Base-by-base conservation (phyloP, 495 filamentous ascomycete genomes). In the Tuber brumale region DNA sequence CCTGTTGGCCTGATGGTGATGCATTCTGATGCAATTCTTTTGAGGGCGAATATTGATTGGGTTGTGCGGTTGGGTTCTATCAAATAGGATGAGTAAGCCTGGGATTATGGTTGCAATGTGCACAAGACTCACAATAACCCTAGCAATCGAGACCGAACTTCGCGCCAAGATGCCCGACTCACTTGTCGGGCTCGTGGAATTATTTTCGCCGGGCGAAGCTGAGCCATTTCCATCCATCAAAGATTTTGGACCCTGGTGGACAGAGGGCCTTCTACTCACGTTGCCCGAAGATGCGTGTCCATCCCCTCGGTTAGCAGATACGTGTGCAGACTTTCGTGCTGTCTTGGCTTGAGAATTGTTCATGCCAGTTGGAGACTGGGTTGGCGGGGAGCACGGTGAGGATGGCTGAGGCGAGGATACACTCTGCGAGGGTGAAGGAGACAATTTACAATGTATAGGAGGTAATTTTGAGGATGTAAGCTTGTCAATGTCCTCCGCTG, bases 331-430 rank as follows among this genome's bases (percentile, higher is more conserved):
- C 61, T 80, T 80, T n/a, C 78, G 73, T 7, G 78, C 78, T 37
- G 78, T 80, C 66, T 77, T 80, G 37, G 78, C 78, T 69, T 80
- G 78, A 41, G 76, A 35, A 76, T 80, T 80, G 39, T 37, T 80
- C 73, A 78, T 78, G n/a, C 75, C 70, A 61, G 46, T 73, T 27
- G 73, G 73, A 37, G 72, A 46, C n/a, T 72, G 70, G 42, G 74
- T 69, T 19, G 61, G 37, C 44, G 74, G 74, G 69, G 75, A 61
- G n/a, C 51, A 61, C 23, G 51, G 51, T 5, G 51, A 61, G 51
- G 51, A 61, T 61, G n/a, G 51, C 51, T 61, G 51, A 61, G 51
- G 51, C 10, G 12, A 27, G 51, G n/a, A n/a, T 31, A 61, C 51
- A 61, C 23, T 61, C 51, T 31, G 51, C 51, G 51, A 14, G 51